phyloP scores from a whole-genome alignment of 495 filamentous ascomycete species.

The Rostrohypoxylon terebratum region DNA sequence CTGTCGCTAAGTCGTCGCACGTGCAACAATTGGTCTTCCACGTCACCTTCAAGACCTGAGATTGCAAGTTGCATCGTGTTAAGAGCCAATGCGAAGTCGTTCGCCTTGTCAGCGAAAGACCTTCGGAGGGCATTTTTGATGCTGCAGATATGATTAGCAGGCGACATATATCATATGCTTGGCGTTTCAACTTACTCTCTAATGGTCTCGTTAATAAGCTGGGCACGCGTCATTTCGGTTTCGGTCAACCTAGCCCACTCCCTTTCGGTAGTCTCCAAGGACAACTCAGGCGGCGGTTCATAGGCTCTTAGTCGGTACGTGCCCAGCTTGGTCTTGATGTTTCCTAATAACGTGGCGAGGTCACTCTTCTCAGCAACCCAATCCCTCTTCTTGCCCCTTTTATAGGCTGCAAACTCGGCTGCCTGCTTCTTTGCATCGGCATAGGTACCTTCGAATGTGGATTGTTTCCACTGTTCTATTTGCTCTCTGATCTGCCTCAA shows the following conservation, averaged over 20 bases:
- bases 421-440: conserved; percentile 91
- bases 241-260: conserved; percentile 84
- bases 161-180: background rate
- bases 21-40: conserved; percentile 91
- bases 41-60: conserved; percentile 92
- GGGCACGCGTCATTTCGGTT: conserved; percentile 85
- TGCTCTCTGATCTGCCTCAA: conserved; percentile 79
- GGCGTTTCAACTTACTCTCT: conserved; percentile 71
- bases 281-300: conserved; percentile 84
- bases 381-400: conserved; percentile 84
- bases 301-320: conserved; percentile 94
- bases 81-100: conserved; percentile 93
- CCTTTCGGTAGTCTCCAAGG: conserved; percentile 79
- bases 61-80: conserved; percentile 94
- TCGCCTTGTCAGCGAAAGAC: conserved; percentile 94
- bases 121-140: conserved; percentile 96
- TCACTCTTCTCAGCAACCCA: conserved; percentile 99
- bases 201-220: conserved; percentile 97
- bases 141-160: conserved; percentile 53
- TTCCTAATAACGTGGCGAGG: conserved; percentile 90
- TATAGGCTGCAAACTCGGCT: conserved; percentile 83
- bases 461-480: conserved; percentile 76
- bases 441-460: conserved; percentile 91
- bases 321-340: conserved; percentile 97
- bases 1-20: conserved; percentile 83